A percentile compares a stretch with the other conserved stretches of the same genome.
These are phyloP conservation scores for Arthroderma sp. DNA, from an alignment of 2,329 filamentous ascomycete genomes.

Conservation along the genomic window DNA sequence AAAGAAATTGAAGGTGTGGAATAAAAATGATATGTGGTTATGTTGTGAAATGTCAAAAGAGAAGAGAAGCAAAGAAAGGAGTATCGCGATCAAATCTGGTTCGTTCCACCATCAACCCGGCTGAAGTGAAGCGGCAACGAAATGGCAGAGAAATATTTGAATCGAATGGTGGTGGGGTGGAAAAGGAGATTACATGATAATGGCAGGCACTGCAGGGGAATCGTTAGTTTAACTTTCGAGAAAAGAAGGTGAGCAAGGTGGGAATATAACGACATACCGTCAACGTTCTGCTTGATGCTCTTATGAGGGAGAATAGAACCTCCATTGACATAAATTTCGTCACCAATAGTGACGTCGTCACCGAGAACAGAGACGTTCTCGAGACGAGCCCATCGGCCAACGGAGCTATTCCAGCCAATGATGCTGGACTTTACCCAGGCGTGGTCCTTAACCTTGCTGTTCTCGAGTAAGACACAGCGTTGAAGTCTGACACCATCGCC, in stretches of 20 bases:
- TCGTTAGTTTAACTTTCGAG: slow-evolving; percentile 3
- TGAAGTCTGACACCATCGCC: slow-evolving; percentile 91
- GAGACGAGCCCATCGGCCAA: slow-evolving; percentile 87
- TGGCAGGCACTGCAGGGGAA: slow-evolving; percentile 29
- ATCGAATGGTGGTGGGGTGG: not conserved
- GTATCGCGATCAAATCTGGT: not conserved
- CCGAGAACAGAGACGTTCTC: slow-evolving; percentile 98
- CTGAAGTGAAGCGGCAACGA: not conserved
- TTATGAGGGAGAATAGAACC: slow-evolving; percentile 93
- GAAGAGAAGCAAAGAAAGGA: slow-evolving; percentile 7
- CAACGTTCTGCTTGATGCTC: slow-evolving; percentile 97
- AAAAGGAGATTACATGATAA: slow-evolving; percentile 33
- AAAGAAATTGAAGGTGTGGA: not conserved
- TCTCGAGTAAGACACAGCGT: slow-evolving; percentile 75
- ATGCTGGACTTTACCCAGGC: slow-evolving; percentile 99
- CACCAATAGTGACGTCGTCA: slow-evolving; percentile 93
- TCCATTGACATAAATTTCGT: slow-evolving; percentile 97
- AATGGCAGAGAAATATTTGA: slow-evolving; percentile 1
- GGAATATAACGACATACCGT: slow-evolving; percentile 40
- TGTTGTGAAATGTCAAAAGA: slow-evolving; percentile 3
- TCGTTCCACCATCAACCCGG: not conserved
- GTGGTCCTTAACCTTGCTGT: slow-evolving; percentile 94
- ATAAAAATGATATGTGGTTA: slow-evolving; percentile 1
- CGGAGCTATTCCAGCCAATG: slow-evolving; percentile 93
- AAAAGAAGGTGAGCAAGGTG: not conserved